phyloP scores from a whole-genome alignment of 2,329 filamentous ascomycete genomes.

The Beauveria australis region DNA sequence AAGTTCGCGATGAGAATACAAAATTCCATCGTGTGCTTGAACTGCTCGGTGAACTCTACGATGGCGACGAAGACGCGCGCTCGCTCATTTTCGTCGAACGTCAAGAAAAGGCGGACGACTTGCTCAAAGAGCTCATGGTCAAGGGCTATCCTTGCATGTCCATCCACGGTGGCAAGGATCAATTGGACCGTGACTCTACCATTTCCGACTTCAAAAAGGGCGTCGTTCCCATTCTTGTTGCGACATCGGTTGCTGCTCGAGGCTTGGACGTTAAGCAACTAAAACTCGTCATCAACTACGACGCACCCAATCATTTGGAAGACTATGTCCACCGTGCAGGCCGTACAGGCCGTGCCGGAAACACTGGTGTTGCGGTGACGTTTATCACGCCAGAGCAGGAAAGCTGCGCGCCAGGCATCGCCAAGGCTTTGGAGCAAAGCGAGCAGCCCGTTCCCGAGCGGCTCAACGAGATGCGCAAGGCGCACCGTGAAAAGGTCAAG shows the following conservation, averaged over 20 bases:
- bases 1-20: slow-evolving; percentile 70
- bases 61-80: slow-evolving; percentile 80
- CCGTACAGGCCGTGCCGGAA: slow-evolving; percentile 87
- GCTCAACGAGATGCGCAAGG: slow-evolving; percentile 56
- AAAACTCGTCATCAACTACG: slow-evolving; percentile 92
- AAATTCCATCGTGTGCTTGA: slow-evolving; percentile 83
- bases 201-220: slow-evolving; percentile 92
- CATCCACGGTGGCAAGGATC: slow-evolving; percentile 89
- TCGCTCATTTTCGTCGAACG: slow-evolving; percentile 87
- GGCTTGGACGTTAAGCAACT: slow-evolving; percentile 94
- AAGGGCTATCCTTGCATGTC: slow-evolving; percentile 89
- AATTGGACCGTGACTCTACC: slow-evolving; percentile 85
- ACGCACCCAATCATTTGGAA: slow-evolving; percentile 87
- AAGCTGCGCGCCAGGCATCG: slow-evolving; percentile 79
- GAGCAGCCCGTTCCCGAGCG: slow-evolving; percentile 72
- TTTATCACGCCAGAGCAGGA: slow-evolving; percentile 90
- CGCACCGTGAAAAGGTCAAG: slow-evolving; percentile 85
- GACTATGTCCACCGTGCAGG: slow-evolving; percentile 95
- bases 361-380: slow-evolving; percentile 89
- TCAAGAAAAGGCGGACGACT: slow-evolving; percentile 79
- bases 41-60: slow-evolving; percentile 78
- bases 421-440: slow-evolving; percentile 87
- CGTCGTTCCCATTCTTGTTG: slow-evolving; percentile 80
- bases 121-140: slow-evolving; percentile 68
- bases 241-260: slow-evolving; percentile 90